Evolutionary conservation across 2,329 filamentous ascomycete species (phyloP).

Genomic region (Cladosporium sp.): DNA sequence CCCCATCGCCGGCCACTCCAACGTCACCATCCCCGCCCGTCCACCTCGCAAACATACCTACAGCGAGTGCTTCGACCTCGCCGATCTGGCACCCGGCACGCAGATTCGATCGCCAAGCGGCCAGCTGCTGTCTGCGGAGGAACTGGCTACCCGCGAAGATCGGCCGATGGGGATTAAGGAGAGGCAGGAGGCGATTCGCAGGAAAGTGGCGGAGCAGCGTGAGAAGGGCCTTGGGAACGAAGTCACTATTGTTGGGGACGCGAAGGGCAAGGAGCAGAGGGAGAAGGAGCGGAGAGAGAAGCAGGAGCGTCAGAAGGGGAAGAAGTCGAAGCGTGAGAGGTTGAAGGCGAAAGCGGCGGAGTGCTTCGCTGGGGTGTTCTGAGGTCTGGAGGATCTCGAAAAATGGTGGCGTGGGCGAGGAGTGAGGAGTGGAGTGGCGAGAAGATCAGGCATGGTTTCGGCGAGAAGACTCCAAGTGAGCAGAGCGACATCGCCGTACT

Average conservation of each 20-base stretch:
- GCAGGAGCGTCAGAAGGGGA: not conserved
- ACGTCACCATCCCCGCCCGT: constrained; percentile 27
- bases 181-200: constrained; percentile 38
- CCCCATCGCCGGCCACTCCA: constrained; percentile 22
- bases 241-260: constrained; percentile 2
- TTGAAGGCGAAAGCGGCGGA: constrained; percentile 72
- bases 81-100: constrained; percentile 26
- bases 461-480: not conserved
- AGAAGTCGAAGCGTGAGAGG: constrained; percentile 58
- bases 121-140: constrained; percentile 31
- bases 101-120: constrained; percentile 38
- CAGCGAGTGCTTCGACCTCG: constrained; percentile 36
- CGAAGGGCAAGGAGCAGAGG: constrained; percentile 3
- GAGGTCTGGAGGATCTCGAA: not conserved
- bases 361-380: constrained; percentile 37
- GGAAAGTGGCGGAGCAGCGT: not conserved
- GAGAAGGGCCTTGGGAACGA: not conserved
- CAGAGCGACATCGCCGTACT: not conserved
- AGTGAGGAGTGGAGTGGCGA: not conserved
- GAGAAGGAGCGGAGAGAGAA: not conserved
- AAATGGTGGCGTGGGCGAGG: not conserved
- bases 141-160: constrained; percentile 32
- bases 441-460: not conserved
- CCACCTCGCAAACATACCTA: constrained; percentile 27
- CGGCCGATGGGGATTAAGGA: constrained; percentile 41